phyloP scores from a whole-genome alignment of 768 basidiomycete genomes.

The Gloeopeniophorella convolvens region DNA sequence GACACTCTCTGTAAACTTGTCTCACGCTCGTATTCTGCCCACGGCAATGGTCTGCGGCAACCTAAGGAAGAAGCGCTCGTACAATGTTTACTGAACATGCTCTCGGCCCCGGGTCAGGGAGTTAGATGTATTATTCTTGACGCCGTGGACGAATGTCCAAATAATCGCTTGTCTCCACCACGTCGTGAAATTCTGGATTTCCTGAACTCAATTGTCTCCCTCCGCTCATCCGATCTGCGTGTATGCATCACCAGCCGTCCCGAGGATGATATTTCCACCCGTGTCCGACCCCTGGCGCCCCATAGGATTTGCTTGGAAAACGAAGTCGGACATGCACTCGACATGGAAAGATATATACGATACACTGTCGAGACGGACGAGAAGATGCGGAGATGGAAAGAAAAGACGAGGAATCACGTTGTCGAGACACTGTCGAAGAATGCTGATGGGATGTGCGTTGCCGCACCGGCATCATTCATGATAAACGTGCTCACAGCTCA shows the following conservation, averaged over 20 bases:
- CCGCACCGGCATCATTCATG: not conserved
- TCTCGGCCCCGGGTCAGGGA: not conserved
- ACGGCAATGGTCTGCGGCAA: not conserved
- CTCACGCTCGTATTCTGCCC: not conserved
- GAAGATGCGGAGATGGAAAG: not conserved
- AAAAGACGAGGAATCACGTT: not conserved
- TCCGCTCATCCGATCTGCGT: not conserved
- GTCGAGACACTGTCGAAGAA: not conserved
- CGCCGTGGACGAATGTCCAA: constrained; percentile 3
- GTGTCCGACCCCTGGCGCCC: not conserved
- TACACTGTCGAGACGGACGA: not conserved
- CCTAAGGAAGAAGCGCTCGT: not conserved
- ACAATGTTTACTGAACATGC: not conserved
- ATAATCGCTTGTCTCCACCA: not conserved
- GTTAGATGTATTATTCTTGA: not conserved
- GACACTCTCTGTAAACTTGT: not conserved
- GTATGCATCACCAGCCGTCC: constrained; percentile 6
- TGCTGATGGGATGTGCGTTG: not conserved
- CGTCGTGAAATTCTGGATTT: not conserved
- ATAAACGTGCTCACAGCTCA: not conserved
- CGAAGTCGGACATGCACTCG: not conserved
- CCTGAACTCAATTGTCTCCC: not conserved
- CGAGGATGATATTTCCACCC: not conserved
- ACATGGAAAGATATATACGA: not conserved
- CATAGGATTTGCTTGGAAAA: not conserved